A percentile compares a stretch with the other conserved stretches of the same genome.
phyloP scores from a whole-genome alignment of 176 grass and related monocot genomes.

The Carex myosuroides region DNA sequence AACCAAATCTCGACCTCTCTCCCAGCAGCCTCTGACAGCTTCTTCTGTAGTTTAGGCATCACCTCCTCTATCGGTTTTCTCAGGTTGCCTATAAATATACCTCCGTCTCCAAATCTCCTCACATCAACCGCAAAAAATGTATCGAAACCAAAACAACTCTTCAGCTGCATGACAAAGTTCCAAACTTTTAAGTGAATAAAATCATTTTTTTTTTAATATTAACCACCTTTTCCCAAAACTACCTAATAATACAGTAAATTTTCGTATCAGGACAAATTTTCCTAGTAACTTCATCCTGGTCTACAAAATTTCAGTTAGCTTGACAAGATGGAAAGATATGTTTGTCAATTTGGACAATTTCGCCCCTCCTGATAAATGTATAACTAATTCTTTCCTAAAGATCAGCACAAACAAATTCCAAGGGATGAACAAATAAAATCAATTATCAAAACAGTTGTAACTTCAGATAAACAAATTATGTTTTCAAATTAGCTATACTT shows the following conservation, averaged over 20 bases:
- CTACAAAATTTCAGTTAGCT: neutral
- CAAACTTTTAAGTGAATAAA: neutral
- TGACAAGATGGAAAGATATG: neutral
- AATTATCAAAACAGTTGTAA: neutral
- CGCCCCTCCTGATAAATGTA: neutral
- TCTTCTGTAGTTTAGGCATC: conserved; percentile 74
- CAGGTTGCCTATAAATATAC: conserved; percentile 90
- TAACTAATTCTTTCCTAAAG: neutral
- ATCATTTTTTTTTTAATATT: neutral
- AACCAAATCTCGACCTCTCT: conserved; percentile 96
- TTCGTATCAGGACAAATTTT: neutral
- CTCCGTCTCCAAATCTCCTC: conserved; percentile 79
- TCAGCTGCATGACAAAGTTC: conserved; percentile 38
- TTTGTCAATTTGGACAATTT: neutral
- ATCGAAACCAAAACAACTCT: conserved; percentile 88
- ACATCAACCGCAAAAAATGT: conserved; percentile 90
- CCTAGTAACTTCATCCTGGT: neutral
- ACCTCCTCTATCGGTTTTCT: conserved; percentile 76
- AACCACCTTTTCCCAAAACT: neutral
- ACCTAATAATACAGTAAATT: neutral
- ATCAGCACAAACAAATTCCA: neutral
- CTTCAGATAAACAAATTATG: neutral
- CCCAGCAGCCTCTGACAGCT: conserved; percentile 73
- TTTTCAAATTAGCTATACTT: neutral
- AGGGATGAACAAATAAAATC: neutral